phyloP scores from a whole-genome alignment of 2,329 filamentous ascomycete species.

The Onygenales sp. region DNA sequence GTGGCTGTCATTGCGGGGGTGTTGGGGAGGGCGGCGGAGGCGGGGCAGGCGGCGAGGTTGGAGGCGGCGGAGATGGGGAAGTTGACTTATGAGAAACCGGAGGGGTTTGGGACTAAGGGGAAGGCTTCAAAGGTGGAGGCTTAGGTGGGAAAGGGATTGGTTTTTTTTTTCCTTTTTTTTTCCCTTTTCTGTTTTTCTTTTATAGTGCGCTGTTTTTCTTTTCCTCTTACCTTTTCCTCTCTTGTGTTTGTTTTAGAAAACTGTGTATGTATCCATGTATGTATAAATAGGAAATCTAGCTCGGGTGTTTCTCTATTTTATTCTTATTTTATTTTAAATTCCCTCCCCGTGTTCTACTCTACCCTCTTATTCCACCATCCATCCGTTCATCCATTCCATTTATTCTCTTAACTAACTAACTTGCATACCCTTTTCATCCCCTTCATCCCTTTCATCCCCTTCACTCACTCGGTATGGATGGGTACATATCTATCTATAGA shows the following conservation, averaged over 20 bases:
- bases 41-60: slow-evolving; percentile 60
- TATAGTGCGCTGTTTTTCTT: background rate
- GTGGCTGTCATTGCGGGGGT: slow-evolving; percentile 75
- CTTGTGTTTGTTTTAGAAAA: background rate
- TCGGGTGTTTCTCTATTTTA: no score
- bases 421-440: no score
- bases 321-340: no score
- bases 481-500: no score
- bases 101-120: background rate
- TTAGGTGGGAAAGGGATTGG: background rate
- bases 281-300: no score
- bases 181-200: background rate
- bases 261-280: no score
- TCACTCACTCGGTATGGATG: no score
- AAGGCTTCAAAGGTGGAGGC: background rate
- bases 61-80: slow-evolving; percentile 51
- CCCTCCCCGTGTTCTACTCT: no score
- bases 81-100: slow-evolving; percentile 45
- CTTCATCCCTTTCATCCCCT: no score
- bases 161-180: background rate
- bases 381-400: no score
- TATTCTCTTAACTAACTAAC: no score
- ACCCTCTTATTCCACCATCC: no score
- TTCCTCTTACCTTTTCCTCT: background rate
- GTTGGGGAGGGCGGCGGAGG: slow-evolving; percentile 72